A percentile compares a stretch with the other conserved stretches of the same genome.
phyloP scores from a whole-genome alignment of 1,139 yeast genomes.

The Blastobotrys malaysiensis region DNA sequence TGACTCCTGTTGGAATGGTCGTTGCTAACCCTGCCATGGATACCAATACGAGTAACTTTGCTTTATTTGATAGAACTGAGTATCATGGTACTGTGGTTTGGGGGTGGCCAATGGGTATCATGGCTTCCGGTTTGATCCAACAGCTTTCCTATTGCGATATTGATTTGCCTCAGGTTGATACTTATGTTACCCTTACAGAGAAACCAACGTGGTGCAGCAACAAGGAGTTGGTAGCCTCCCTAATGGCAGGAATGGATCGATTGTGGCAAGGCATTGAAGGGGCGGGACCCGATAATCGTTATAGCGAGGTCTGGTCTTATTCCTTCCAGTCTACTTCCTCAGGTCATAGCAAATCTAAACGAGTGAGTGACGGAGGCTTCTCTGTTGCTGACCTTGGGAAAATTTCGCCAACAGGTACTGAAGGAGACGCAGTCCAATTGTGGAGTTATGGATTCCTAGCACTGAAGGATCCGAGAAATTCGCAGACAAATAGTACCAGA shows the following conservation, averaged over 20 bases:
- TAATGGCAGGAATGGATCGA: conserved; percentile 13
- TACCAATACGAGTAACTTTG: conserved; percentile 9
- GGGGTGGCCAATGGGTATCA: conserved; percentile 15
- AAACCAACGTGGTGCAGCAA: conserved; percentile 11
- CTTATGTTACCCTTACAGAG: neutral
- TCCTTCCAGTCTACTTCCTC: conserved; percentile 4
- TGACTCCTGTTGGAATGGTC: conserved; percentile 13
- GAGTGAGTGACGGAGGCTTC: conserved; percentile 3
- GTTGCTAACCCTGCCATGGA: conserved; percentile 15
- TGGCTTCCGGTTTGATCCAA: conserved; percentile 12
- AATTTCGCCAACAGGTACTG: conserved; percentile 12
- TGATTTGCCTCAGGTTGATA: neutral
- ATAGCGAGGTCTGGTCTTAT: conserved; percentile 14
- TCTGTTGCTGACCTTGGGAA: conserved; percentile 11
- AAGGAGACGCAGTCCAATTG: conserved; percentile 12
- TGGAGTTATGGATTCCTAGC: conserved; percentile 15
- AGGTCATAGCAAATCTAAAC: neutral
- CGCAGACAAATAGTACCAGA: too few species aligned
- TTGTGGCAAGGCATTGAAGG: conserved; percentile 14
- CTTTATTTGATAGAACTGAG: conserved; percentile 10
- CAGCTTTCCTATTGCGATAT: conserved; percentile 11
- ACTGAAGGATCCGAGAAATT: neutral
- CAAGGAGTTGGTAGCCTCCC: conserved; percentile 6
- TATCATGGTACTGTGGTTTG: conserved; percentile 15
- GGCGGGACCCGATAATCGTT: conserved; percentile 7